Base-by-base conservation (phyloP, 768 basidiomycete species). In the Phlegmacium glaucopus region DNA sequence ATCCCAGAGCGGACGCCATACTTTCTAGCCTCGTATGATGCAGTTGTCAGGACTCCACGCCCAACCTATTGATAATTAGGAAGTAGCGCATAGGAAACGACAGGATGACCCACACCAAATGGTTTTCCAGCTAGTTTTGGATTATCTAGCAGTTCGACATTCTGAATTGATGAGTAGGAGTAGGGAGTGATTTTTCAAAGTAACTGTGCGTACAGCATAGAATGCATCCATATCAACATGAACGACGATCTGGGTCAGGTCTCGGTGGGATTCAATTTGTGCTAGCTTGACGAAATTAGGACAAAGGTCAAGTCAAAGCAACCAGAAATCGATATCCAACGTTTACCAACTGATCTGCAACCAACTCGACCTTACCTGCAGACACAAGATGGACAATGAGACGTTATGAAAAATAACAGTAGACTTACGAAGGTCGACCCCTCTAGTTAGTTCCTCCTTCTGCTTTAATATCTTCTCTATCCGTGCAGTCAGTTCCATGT, bases 181-280 rank as follows among this genome's bases (percentile, higher is more conserved):
- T 41, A 26, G n/a, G n/a, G n/a, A n/a, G n/a, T n/a, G n/a, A n/a
- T n/a, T 16, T 4, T n/a, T 13, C 6, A 12, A 17, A 27, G 22
- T 12, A 37, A 15, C 9, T 11, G 39, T 41, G 62, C 70, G 44
- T 45, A 75, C 75, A 1, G 89, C 88, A 53, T 78, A 94, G 68
- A 95, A 96, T 4, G 92, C 91, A 63, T 97, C 95, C 82, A 94
- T 93, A 60, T 99, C 96, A 26, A 96, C 84, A 61, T 98, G 94
- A 5, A 97, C 89, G 50, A 99, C 90, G 15, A 69, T 77, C 63
- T 94, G 90, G 2, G 78, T 77, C 25, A 97, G 68, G 62, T 97
- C 93, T 39, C 94, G 72, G 42, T 79, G 73, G 2, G 73, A 67
- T 62, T 95, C 92, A 4, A 95, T 72, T 50, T 87, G 82, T 15